phyloP scores from a whole-genome alignment of 73 alveolate species.

The Tetrahymena malaccensis region DNA sequence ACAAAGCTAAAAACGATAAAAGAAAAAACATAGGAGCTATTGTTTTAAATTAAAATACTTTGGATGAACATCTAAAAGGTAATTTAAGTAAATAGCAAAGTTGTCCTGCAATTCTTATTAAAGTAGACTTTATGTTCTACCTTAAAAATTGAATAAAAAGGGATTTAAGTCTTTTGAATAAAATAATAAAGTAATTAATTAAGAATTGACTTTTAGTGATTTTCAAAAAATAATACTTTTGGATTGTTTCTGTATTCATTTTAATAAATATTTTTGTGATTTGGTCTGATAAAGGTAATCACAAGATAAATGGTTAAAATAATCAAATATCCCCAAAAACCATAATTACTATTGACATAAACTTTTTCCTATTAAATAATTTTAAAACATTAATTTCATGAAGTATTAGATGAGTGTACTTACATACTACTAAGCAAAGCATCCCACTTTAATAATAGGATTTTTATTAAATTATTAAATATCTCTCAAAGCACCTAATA shows the following conservation, averaged over 20 bases:
- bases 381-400: not conserved
- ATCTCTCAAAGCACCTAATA: not conserved
- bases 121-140: not conserved
- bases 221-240: not conserved
- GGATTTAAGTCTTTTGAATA: not conserved
- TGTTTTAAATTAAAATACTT: not conserved
- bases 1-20: not conserved
- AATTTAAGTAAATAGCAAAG: not conserved
- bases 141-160: not conserved
- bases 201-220: no score
- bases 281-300: not conserved
- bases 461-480: not conserved
- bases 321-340: not conserved
- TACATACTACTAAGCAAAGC: not conserved
- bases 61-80: not conserved
- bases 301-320: not conserved
- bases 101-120: not conserved
- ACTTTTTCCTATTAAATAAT: not conserved
- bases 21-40: not conserved
- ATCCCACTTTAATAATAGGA: not conserved
- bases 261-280: not conserved
- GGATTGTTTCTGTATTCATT: not conserved
- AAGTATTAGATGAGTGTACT: not conserved
- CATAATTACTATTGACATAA: not conserved
- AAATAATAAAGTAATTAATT: not conserved